Conservation (phyloP, 345 rosid species). For the Excoecaria cochinchinensis region DNA sequence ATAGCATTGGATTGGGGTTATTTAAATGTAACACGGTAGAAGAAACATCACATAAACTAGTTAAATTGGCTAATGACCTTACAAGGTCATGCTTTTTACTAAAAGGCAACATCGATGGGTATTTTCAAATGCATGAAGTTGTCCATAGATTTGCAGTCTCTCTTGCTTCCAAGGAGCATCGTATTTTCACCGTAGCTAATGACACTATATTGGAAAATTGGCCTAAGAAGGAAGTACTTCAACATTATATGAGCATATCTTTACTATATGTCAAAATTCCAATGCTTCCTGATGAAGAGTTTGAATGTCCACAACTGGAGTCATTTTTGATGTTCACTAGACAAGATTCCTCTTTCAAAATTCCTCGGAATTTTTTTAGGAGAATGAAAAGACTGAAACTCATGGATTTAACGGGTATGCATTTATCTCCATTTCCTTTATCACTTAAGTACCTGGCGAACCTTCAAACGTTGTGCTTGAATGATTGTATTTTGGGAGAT, state of each 20-base stretch:
- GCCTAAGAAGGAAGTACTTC: not conserved
- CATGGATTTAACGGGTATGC: not conserved
- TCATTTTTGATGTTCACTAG: not conserved
- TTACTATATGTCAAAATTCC: not conserved
- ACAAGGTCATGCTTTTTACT: constrained; percentile 27
- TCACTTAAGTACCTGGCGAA: constrained; percentile 1
- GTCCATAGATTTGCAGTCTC: constrained; percentile 25
- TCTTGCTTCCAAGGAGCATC: constrained; percentile 13
- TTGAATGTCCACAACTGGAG: constrained; percentile 18
- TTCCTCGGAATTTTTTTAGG: constrained; percentile 18
- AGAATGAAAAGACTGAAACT: constrained; percentile 25
- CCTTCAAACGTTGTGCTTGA: constrained; percentile 17
- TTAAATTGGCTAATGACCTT: constrained; percentile 20
- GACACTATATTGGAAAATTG: constrained; percentile 6
- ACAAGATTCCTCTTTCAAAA: not conserved
- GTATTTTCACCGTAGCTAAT: not conserved
- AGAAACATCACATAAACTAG: constrained; percentile 17
- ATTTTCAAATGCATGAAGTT: constrained; percentile 29
- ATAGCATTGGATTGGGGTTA: constrained; percentile 29
- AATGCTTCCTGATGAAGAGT: constrained; percentile 14
- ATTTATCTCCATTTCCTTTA: not conserved
- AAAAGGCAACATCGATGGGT: not conserved
- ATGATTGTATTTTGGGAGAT: not conserved
- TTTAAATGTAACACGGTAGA: not conserved
- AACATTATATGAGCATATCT: constrained; percentile 1